phyloP scores from a whole-genome alignment of 1,284 basidiomycete genomes.

The Ustilago vetiveriae region DNA sequence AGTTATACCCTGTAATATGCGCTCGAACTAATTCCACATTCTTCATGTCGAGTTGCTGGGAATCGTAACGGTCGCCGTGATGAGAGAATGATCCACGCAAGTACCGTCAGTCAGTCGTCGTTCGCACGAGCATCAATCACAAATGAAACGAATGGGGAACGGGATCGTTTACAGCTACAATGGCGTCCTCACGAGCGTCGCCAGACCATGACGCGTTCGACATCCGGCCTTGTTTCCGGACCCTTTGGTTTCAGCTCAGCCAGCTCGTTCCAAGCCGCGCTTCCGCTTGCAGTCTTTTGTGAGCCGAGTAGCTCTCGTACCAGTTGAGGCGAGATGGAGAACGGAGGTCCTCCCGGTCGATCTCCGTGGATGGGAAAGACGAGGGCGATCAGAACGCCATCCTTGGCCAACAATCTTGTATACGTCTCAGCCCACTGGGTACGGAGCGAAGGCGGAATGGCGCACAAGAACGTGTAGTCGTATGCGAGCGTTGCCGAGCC shows the following conservation, averaged over 20 bases:
- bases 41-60: no score
- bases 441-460: constrained; percentile 48
- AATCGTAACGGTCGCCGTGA: no score
- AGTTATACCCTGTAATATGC: background rate
- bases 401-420: constrained; percentile 40
- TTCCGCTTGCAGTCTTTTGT: constrained; percentile 19
- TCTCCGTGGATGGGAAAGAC: constrained; percentile 57
- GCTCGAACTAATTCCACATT: background rate
- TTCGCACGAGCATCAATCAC: no score
- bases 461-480: constrained; percentile 60
- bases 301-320: constrained; percentile 28
- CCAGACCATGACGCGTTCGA: constrained; percentile 54
- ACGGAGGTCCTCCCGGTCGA: constrained; percentile 51
- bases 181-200: constrained; percentile 33
- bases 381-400: constrained; percentile 43
- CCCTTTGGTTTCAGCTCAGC: constrained; percentile 39
- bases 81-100: no score
- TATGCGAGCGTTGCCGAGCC: constrained; percentile 33
- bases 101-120: no score
- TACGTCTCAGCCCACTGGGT: constrained; percentile 51
- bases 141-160: no score
- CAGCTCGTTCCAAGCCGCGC: constrained; percentile 38
- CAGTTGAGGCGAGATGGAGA: constrained; percentile 44
- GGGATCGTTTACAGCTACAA: no score
- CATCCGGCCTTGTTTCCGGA: constrained; percentile 28